phyloP scores from a whole-genome alignment of 306 rosid genomes.

The Castanopsis chinensis region DNA sequence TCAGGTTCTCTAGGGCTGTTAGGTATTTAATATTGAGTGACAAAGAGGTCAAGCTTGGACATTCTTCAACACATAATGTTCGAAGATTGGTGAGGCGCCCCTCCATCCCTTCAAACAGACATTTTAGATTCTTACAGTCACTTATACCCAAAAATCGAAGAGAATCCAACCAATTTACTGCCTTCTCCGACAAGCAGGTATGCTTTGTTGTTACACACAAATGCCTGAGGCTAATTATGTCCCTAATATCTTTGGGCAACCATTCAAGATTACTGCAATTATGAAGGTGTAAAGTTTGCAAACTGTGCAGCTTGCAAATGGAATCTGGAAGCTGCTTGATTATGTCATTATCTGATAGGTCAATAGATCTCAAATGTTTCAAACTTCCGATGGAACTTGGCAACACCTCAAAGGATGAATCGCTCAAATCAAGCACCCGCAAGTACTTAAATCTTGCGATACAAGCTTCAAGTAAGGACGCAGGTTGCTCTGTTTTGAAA shows the following conservation, averaged over 20 bases:
- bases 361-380: too few relatives aligned
- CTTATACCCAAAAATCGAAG: constrained; percentile 1
- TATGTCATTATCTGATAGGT: too few relatives aligned
- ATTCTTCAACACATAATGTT: background rate
- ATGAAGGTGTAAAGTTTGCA: too few relatives aligned
- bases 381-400: too few relatives aligned
- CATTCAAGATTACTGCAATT: too few relatives aligned
- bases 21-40: background rate
- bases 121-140: constrained; percentile 15
- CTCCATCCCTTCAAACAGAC: background rate
- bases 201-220: constrained; percentile 24
- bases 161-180: constrained; percentile 11
- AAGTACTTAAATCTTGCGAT: constrained; percentile 4
- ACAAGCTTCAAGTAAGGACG: background rate
- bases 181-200: background rate
- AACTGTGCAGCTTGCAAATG: too few relatives aligned
- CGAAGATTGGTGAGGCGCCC: background rate
- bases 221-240: constrained; percentile 20
- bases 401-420: too few relatives aligned
- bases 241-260: constrained; percentile 23
- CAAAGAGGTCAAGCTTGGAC: constrained; percentile 16
- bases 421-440: constrained; percentile 17
- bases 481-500: background rate
- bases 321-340: too few relatives aligned
- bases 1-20: constrained; percentile 5